Percentiles rank a stretch among this genome's conserved stretches.
Conservation (phyloP, 345 rosid genomes). For the Isatis tinctoria region DNA sequence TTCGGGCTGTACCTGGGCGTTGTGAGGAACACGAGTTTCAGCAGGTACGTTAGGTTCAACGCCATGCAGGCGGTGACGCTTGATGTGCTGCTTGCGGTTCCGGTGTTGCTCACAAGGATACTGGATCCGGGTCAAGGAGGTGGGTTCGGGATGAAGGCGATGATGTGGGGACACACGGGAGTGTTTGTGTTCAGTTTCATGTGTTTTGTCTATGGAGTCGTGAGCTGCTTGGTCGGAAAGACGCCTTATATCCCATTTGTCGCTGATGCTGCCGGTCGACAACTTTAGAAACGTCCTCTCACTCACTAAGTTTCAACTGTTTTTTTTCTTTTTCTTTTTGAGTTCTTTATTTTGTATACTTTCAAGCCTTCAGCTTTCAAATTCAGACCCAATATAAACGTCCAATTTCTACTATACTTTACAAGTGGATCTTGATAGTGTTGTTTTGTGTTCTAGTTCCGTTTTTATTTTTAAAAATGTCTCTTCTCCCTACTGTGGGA, state of each 20-base stretch:
- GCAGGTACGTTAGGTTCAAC: conserved; percentile 68
- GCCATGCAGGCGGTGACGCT: conserved; percentile 91
- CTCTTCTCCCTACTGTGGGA: too few species aligned
- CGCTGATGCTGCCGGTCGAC: conserved; percentile 82
- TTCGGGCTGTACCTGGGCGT: conserved; percentile 79
- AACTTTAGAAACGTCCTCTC: conserved; percentile 32
- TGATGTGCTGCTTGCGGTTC: conserved; percentile 79
- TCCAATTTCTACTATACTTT: too few species aligned
- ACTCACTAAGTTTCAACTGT: not conserved
- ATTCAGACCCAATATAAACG: not conserved
- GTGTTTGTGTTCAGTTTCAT: conserved; percentile 66
- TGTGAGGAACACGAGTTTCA: conserved; percentile 70
- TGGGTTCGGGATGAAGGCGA: conserved; percentile 52
- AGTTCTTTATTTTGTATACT: too few species aligned
- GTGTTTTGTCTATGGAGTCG: conserved; percentile 64
- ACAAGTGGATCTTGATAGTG: too few species aligned
- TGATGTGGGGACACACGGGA: conserved; percentile 73
- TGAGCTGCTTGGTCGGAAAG: conserved; percentile 54
- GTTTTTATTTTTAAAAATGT: too few species aligned
- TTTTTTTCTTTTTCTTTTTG: not conserved
- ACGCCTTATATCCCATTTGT: conserved; percentile 85
- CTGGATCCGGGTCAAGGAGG: conserved; percentile 60
- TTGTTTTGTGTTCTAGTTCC: too few species aligned
- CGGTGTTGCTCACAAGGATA: conserved; percentile 55
- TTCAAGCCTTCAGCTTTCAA: not conserved